A percentile compares a stretch with the other conserved stretches of the same genome.
Conservation (phyloP, 2,329 filamentous ascomycete species). For the Stylonectria norvegica region DNA sequence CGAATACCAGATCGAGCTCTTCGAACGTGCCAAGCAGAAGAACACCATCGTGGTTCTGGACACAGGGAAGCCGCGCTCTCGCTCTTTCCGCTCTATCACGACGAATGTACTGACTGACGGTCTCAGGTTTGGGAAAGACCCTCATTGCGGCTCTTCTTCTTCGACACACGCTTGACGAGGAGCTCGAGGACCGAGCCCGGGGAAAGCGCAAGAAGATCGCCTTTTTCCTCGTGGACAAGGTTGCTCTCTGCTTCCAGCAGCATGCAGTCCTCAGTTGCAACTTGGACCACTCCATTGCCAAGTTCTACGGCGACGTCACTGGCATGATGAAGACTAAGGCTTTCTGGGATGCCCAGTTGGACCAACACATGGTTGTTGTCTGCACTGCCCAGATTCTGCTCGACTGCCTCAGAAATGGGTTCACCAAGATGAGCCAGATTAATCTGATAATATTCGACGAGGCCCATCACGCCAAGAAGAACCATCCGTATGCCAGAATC, state of each 20-base stretch:
- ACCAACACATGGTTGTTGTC: slow-evolving; percentile 76
- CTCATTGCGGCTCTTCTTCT: slow-evolving; percentile 89
- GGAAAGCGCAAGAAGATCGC: slow-evolving; percentile 63
- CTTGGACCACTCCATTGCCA: slow-evolving; percentile 69
- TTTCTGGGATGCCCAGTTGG: slow-evolving; percentile 52
- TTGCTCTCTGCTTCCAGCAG: slow-evolving; percentile 88
- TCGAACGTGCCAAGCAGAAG: slow-evolving; percentile 75
- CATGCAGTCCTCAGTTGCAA: slow-evolving; percentile 77
- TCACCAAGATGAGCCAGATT: slow-evolving; percentile 75
- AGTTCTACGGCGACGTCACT: slow-evolving; percentile 69
- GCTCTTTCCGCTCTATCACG: no score
- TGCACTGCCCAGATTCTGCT: slow-evolving; percentile 88
- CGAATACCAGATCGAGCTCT: slow-evolving; percentile 90
- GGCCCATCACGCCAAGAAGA: slow-evolving; percentile 92
- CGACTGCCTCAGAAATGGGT: slow-evolving; percentile 73
- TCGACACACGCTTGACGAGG: slow-evolving; percentile 69
- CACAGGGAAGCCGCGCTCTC: slow-evolving; percentile 55
- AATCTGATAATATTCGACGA: slow-evolving; percentile 94
- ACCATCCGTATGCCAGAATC: slow-evolving; percentile 85
- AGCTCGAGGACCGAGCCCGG: slow-evolving; percentile 64
- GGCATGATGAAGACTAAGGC: slow-evolving; percentile 37
- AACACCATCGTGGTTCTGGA: slow-evolving; percentile 93
- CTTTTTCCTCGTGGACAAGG: slow-evolving; percentile 89
- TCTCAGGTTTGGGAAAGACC: slow-evolving; percentile 81
- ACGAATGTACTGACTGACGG: no score